Evolutionary conservation across 805 yeast species (phyloP).

Genomic region (Saccharomycopsis babjevae): DNA sequence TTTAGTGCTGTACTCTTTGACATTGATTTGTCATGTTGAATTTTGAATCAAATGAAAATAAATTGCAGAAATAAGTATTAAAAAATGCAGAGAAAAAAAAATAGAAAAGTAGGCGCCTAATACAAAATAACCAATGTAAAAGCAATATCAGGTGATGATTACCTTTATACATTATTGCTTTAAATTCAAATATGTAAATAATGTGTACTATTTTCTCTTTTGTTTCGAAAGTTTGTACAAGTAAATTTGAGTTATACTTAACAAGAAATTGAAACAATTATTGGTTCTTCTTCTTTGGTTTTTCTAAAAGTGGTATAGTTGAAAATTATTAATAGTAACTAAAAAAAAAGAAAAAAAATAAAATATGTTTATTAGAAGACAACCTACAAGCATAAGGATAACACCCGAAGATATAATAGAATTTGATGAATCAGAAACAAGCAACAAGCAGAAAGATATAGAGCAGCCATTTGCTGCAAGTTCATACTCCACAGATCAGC

Average conservation of each 20-base stretch:
- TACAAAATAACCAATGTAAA: neutral
- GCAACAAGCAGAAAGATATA: neutral
- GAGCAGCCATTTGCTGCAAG: neutral
- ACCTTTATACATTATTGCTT: no score
- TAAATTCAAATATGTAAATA: no score
- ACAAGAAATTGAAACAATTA: no score
- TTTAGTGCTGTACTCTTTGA: no score
- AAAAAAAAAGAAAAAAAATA: neutral
- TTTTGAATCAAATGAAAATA: no score
- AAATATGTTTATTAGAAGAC: conserved; percentile 51
- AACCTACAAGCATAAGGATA: conserved; percentile 56
- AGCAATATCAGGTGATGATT: neutral
- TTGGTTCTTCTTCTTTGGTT: neutral
- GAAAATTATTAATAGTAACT: neutral
- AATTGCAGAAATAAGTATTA: neutral
- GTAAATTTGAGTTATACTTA: no score
- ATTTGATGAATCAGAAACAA: conserved; percentile 22
- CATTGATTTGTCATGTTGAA: no score
- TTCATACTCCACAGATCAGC: neutral
- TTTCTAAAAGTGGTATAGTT: neutral
- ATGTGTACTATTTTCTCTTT: no score
- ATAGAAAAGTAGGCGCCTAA: neutral
- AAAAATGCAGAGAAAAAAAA: neutral
- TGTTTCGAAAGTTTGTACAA: no score
- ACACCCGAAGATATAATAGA: conserved; percentile 54